A percentile compares a stretch with the other conserved stretches of the same genome.
phyloP scores from a whole-genome alignment of 345 rosid species.

The Gossypium arboreum region DNA sequence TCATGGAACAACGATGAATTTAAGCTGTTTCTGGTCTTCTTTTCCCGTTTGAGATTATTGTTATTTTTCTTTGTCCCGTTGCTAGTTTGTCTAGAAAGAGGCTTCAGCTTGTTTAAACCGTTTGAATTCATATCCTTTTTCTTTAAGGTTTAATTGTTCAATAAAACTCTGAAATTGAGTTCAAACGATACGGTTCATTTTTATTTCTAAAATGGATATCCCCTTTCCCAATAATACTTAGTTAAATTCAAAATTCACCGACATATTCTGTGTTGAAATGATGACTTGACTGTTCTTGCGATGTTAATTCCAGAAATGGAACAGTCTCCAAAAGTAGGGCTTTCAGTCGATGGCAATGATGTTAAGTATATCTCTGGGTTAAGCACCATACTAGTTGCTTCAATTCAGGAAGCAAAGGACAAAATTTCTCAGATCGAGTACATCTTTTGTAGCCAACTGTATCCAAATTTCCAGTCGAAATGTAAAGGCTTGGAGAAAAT shows the following conservation, averaged over 20 bases:
- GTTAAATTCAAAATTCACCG: neutral
- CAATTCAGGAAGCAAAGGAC: slow-evolving; percentile 89
- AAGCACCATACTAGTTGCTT: slow-evolving; percentile 73
- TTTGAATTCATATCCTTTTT: neutral
- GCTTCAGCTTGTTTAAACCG: neutral
- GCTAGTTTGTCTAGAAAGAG: neutral
- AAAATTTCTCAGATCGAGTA: slow-evolving; percentile 88
- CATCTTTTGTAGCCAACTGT: slow-evolving; percentile 81
- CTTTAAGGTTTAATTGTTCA: neutral
- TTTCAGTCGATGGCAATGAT: slow-evolving; percentile 39
- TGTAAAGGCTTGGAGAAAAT: slow-evolving; percentile 48
- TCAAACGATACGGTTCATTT: neutral
- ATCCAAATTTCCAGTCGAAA: slow-evolving; percentile 57
- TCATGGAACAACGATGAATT: neutral
- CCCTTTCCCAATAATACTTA: neutral
- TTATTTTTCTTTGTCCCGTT: neutral
- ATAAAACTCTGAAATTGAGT: neutral
- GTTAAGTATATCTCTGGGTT: slow-evolving; percentile 53
- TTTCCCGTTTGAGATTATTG: neutral
- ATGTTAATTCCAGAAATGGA: slow-evolving; percentile 13
- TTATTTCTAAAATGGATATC: neutral
- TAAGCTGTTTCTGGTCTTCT: neutral
- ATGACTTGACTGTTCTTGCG: neutral
- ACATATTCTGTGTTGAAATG: neutral
- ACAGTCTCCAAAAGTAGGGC: slow-evolving; percentile 7